Evolutionary conservation across 352 stramenopile genomes (phyloP), one percentile per base, ranked within the genome.

Genomic region (Pelagophyceae sp.): DNA sequence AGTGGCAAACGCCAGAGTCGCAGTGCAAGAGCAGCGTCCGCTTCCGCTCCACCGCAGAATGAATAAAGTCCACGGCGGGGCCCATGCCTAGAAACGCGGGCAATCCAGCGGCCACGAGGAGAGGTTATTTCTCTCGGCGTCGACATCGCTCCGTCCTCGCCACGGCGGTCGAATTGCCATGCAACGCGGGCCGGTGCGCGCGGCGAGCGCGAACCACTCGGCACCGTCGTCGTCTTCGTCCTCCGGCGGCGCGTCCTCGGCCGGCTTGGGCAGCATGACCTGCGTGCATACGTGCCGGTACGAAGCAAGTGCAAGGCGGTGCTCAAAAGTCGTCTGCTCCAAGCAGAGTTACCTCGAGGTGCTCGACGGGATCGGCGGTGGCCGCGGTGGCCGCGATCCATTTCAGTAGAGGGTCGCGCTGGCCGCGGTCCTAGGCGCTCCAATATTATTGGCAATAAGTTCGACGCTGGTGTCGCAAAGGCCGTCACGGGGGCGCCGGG

Each of bases 21-120:
- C 72, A 72, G 63, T 79, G 75, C 6, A 79, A 33, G 2, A 79
- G 45, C 3, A 77, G 15, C 19, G 38, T 77, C 45, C 72, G 32
- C n/a, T 71, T 40, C 23, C 40, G 25, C 29, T 54, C 51, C 1
- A 67, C 23, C 19, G 58, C 64, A 15, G 25, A 5, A 29, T 77
- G 40, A 17, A 77, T 37, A 31, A 77, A 77, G 27, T 17, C 54
- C 3, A 77, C 27, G 15, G 54, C 38, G 54, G 38, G 58, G 35
- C 70, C 45, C 29, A 77, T 40, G 33, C n/a, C 33, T 15, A 17
- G 69, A 50, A 29, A 33, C 27, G 33, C 54, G 69, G 27, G 37
- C 63, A 54, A 27, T 15, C 69, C 69, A 75, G n/a, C 63, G 38
- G 27, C n/a, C n/a, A n/a, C n/a, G n/a, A n/a, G n/a, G n/a, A n/a